Evolutionary conservation across 805 yeast genomes (phyloP), one percentile per base, ranked within the genome.

Genomic region (Wickerhamiella alocasiicola): DNA sequence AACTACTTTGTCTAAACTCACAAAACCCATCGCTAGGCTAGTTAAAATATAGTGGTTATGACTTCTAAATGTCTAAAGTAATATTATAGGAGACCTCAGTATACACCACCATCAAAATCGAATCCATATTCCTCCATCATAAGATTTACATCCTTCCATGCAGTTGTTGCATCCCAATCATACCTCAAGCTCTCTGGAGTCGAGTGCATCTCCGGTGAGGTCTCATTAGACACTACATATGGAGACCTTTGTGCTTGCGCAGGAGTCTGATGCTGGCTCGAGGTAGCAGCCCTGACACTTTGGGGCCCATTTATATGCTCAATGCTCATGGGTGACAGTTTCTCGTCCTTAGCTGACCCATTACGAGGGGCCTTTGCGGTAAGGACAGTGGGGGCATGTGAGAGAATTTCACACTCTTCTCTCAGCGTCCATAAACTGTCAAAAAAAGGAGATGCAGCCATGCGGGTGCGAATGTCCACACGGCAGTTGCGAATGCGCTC

Each of bases 71-170:
- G n/a, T n/a, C n/a, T n/a, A n/a, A n/a, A n/a, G n/a, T n/a, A n/a
- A n/a, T n/a, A n/a, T n/a, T n/a, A n/a, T n/a, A n/a, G n/a, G n/a
- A n/a, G n/a, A n/a, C n/a, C n/a, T n/a, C n/a, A n/a, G 7, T 23
- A 23, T 7, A 23, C 7, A 23, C 11, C 26, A 7, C 26, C 34
- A 16, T 66, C 67, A 3, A 83, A 76, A 49, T 81, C 82, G 63
- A 84, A 84, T 4, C 95, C 95, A 60, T 83, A 84, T 54, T 83
- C 94, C 54, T 81, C 82, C 94, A 84, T 82, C 44, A 84, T 81
- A 36, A 82, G 68, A 48, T 83, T 94, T 21, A 84, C 87, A 54
- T 84, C 93, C 53, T 78, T 80, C 85, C 80, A 78, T 17, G 76
- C 62, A 44, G 71, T 49, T 38, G 72, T 80, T 18, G 71, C 67